Base-by-base conservation (phyloP, 2,329 filamentous ascomycete species). In the Apiospora sp. region DNA sequence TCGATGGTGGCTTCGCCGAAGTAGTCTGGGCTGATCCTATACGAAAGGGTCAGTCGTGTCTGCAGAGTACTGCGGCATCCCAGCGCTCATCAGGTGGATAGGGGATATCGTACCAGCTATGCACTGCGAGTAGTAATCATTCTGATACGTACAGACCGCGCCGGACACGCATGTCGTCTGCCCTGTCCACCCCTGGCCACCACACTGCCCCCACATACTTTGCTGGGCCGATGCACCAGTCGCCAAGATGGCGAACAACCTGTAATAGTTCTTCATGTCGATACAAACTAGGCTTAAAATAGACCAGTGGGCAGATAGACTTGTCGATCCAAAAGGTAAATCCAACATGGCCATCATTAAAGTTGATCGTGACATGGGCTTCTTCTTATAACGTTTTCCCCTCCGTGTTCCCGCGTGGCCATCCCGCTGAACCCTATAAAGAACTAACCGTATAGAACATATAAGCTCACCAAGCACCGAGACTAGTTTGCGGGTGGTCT, bases 181-280 rank as follows among this genome's bases (percentile, higher is more conserved):
- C 19, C 68, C 48, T 13, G 68, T 54, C 68, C 48, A 70, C 7
- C 48, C 68, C n/a, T 51, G 46, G 34, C 68, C 68, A 54, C 68
- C 48, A 19, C 48, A 70, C n/a, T 70, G 68, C 27, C 48, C 48
- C 44, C 34, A 70, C 27, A 70, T 51, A 43, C 44, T 49, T 49
- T 49, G 44, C 48, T 54, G 48, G 27, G 46, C 48, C 34, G 68
- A 16, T 5, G 48, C 48, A 19, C n/a, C 19, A 37, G 22, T 51
- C 27, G 30, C 68, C 68, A 70, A 10, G 24, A 27, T 19, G 48
- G 68, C 48, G 1, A 70, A n/a, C 13, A 54, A 7, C 24, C 46
- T 16, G 22, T 4, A 24, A 8, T 43, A 1, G n/a, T 37, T 6
- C 34, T 54, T 54, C 68, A 70, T 70, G 1, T 7, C 46, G 6